Base-by-base conservation (phyloP, 1,139 yeast species). In the Geotrichum reessii region DNA sequence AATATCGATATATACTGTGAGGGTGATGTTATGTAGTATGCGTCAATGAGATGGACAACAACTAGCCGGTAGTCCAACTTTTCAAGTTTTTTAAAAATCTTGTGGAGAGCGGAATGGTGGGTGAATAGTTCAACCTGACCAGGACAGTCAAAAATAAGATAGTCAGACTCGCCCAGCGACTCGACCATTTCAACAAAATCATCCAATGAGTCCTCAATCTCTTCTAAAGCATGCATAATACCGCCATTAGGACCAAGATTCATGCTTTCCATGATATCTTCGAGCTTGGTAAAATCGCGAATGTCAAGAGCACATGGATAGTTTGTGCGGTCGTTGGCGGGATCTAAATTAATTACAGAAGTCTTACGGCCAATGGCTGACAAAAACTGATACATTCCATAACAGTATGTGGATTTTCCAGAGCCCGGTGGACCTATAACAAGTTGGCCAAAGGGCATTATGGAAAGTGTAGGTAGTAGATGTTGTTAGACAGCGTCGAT, bases 341-440 rank as follows among this genome's bases (percentile, higher is more conserved):
- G 97, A 69, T 95, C 99, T 62, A 95, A 77, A 69, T 95, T 95
- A 40, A 95, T 78, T 2, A 93, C 80, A 47, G 88, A 79, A 60
- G 89, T 85, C 66, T 89, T 87, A 59, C 99, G 78, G 7, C 99
- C 99, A 52, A 95, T 90, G 0, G 98, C 97, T 61, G 87, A 85
- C 66, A 92, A 79, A 71, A 95, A 93, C 76, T 93, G 98, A 66
- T 81, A 81, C 85, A 93, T 76, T 28, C 99, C 99, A 71, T 84
- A 78, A 70, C 98, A 91, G 71, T 89, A 95, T 0, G 99, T 95
- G 0, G 97, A 89, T 69, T 95, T 95, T 1, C 99, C 99, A 0
- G 96, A 81, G 1, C 99, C 99, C 0, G 99, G 99, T 0, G 99
- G 98, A 0, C 99, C 99, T 44, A 95, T 89, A 14, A 93, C 93